Evolutionary conservation across 1,284 basidiomycete genomes (phyloP).

Genomic region (Ustilago esculenta): DNA sequence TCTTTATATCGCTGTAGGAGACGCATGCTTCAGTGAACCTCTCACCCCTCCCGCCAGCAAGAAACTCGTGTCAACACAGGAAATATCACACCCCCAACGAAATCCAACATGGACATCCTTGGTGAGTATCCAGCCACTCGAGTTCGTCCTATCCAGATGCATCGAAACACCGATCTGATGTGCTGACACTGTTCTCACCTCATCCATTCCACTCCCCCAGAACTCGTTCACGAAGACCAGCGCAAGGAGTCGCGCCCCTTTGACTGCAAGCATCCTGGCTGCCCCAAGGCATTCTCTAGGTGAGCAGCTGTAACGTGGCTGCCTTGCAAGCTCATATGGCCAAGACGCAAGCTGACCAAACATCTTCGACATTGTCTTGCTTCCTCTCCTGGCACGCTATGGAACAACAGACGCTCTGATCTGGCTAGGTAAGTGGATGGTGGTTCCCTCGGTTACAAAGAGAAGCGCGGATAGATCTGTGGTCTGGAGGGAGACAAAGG

Average conservation of each 20-base stretch:
- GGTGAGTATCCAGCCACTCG: slow-evolving; percentile 31
- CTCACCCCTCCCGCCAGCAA: background rate
- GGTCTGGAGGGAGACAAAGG: no score
- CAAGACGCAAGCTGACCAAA: no score
- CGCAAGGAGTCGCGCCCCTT: slow-evolving; percentile 49
- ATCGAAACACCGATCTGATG: no score
- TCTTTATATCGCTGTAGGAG: no score
- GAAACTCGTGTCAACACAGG: background rate
- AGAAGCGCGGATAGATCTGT: no score
- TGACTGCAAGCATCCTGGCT: slow-evolving; percentile 48
- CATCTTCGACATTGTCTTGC: background rate
- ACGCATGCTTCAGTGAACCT: no score
- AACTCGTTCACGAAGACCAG: slow-evolving; percentile 59
- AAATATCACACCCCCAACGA: background rate
- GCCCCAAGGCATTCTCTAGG: slow-evolving; percentile 58
- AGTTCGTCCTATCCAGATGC: no score
- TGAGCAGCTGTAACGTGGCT: slow-evolving; percentile 21
- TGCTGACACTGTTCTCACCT: no score
- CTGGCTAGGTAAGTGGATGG: slow-evolving; percentile 43
- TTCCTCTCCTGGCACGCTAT: background rate
- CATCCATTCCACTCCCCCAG: slow-evolving; percentile 9
- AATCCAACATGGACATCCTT: slow-evolving; percentile 49
- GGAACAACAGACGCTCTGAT: slow-evolving; percentile 46
- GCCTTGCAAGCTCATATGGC: no score
- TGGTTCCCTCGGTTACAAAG: background rate